Percentiles rank a stretch among this genome's conserved stretches.
Evolutionary conservation across 1,139 yeast species (phyloP).

Genomic region (Taiozyma sp.): DNA sequence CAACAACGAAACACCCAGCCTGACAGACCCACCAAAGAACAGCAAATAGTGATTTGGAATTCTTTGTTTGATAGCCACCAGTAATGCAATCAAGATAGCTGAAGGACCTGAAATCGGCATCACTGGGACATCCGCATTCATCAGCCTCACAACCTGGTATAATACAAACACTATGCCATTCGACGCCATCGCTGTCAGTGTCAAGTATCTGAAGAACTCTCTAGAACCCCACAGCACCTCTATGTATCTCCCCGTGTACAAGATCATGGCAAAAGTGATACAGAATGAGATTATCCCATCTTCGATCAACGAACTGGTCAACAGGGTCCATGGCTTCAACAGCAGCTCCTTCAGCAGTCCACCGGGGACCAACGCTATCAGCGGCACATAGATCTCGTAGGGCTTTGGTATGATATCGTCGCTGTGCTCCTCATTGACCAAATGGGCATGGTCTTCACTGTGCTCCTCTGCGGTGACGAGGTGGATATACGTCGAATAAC

Average conservation of each 20-base stretch:
- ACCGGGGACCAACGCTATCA: constrained; percentile 16
- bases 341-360: constrained; percentile 5
- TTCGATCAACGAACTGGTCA: constrained; percentile 18
- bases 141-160: background rate
- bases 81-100: constrained; percentile 31
- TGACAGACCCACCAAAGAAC: constrained; percentile 34
- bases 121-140: background rate
- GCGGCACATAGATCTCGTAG: constrained; percentile 18
- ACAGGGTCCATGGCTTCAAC: constrained; percentile 17
- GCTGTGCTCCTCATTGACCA: constrained; percentile 6
- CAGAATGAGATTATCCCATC: constrained; percentile 12
- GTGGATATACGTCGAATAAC: constrained; percentile 21
- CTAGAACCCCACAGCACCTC: constrained; percentile 22
- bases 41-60: constrained; percentile 39
- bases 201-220: constrained; percentile 16
- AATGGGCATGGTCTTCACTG: constrained; percentile 19
- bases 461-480: constrained; percentile 16
- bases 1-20: constrained; percentile 35
- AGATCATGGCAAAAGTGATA: constrained; percentile 9
- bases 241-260: constrained; percentile 20
- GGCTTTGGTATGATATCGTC: constrained; percentile 11
- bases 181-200: constrained; percentile 4
- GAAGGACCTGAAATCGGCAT: constrained; percentile 17
- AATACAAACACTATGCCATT: constrained; percentile 5
- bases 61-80: constrained; percentile 41